Evolutionary conservation across 2,329 filamentous ascomycete species (phyloP).

Genomic region (Trichoderma lentiforme): DNA sequence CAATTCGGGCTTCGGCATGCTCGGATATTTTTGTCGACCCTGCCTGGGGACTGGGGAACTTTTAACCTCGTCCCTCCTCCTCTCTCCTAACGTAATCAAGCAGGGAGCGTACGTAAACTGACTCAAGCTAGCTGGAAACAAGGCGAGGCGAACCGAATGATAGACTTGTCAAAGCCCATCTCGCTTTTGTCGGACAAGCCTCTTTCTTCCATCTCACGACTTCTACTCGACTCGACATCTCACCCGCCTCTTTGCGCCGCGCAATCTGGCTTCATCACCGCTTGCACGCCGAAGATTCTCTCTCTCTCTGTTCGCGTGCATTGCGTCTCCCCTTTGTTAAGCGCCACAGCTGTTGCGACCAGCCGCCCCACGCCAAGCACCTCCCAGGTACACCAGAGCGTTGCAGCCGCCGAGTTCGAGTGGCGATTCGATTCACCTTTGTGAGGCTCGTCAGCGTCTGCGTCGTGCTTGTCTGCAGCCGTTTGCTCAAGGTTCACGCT

Average conservation of each 20-base stretch:
- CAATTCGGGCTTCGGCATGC: neutral
- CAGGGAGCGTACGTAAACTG: slow-evolving; percentile 16
- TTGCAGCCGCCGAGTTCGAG: slow-evolving; percentile 4
- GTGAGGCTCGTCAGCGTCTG: slow-evolving; percentile 6
- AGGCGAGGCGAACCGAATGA: slow-evolving; percentile 9
- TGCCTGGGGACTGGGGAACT: neutral
- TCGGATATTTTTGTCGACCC: slow-evolving; percentile 6
- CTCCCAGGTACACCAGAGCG: neutral
- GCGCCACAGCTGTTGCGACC: slow-evolving; percentile 15
- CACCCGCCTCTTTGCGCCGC: neutral
- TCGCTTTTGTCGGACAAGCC: neutral
- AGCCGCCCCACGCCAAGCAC: slow-evolving; percentile 12
- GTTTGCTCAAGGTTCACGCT: neutral
- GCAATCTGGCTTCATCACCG: neutral
- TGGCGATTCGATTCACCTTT: neutral
- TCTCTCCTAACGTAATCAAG: slow-evolving; percentile 17
- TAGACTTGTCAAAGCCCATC: neutral
- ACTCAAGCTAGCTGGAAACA: slow-evolving; percentile 6
- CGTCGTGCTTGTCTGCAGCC: neutral
- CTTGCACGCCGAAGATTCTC: neutral
- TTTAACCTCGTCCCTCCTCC: neutral
- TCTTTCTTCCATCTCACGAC: neutral
- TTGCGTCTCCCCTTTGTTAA: slow-evolving; percentile 14
- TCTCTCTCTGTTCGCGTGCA: neutral
- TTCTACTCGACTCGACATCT: neutral